Base-by-base conservation (phyloP, 1,284 basidiomycete genomes). In the Bjerkandera adusta region DNA sequence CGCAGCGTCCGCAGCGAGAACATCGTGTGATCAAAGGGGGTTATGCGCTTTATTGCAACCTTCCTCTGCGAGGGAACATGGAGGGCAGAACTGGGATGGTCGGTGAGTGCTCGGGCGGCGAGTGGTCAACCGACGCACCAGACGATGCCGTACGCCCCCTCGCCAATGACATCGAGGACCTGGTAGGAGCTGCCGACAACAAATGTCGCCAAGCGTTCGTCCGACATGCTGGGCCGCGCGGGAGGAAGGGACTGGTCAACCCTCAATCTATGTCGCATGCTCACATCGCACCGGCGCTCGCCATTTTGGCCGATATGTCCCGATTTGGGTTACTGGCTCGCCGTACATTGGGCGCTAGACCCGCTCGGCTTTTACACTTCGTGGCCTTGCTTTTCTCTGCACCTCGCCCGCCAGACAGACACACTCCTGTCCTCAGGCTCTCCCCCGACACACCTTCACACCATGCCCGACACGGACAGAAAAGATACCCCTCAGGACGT, bases 11-110 rank as follows among this genome's bases (percentile, higher is more conserved):
- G 77, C 6, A 92, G 74, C 65, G 86, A 89, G 68, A 91, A 92
- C 89, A 92, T 90, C 49, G 85, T 81, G 57, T 92, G 89, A 65
- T 92, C 90, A 55, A 92, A 92, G 1, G 90, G 91, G 0, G 84
- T 85, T 64, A 92, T 92, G 51, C 83, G 81, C 66, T 91, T 89
- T 60, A 89, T 87, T 32, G 86, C 54, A 20, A 56, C 83, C 61
- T 77, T 81, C 44, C 81, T 74, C 52, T 77, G 72, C 0, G 83
- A 81, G 7, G 84, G 74, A 21, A 73, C 59, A 61, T 89, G 86
- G 18, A 83, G 62, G 25, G 87, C 87, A 22, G 84, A 86, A 65
- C 83, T 85, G 57, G 30, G 43, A 18, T 27, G 25, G 43, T 30
- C 26, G 34, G 25, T 10, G 25, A 20, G 22, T 20, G 37, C 47